Conservation (phyloP, 495 filamentous ascomycete genomes). For the Trichoderma virens region DNA sequence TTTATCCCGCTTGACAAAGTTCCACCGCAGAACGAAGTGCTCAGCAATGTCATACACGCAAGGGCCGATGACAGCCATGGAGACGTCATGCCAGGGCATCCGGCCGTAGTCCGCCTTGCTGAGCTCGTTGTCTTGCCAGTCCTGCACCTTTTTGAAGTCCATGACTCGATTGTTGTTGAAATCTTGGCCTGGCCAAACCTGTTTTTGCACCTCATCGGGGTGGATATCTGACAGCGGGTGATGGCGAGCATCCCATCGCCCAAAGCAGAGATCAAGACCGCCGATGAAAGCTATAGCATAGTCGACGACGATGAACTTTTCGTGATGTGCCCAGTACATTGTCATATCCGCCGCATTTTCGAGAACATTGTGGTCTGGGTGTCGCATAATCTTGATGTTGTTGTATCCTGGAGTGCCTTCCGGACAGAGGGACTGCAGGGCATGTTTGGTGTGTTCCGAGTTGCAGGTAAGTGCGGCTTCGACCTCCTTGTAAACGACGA, state of each 20-base stretch:
- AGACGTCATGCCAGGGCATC: constrained; percentile 97
- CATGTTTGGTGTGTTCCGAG: constrained; percentile 86
- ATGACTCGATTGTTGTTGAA: constrained; percentile 94
- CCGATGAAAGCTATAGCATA: constrained; percentile 86
- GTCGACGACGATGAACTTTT: constrained; percentile 93
- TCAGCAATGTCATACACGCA: constrained; percentile 92
- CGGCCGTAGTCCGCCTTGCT: constrained; percentile 85
- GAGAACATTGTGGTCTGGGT: constrained; percentile 91
- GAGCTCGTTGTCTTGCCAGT: constrained; percentile 92
- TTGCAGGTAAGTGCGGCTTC: constrained; percentile 84
- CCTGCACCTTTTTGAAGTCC: constrained; percentile 84
- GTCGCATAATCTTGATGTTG: constrained; percentile 84
- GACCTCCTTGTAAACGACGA: constrained; percentile 90
- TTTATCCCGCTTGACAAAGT: constrained; percentile 94
- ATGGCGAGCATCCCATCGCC: constrained; percentile 81
- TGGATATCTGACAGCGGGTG: constrained; percentile 84
- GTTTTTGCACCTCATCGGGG: constrained; percentile 69
- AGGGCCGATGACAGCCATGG: constrained; percentile 81
- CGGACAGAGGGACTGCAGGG: constrained; percentile 71
- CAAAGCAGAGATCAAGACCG: constrained; percentile 93
- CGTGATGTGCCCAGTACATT: constrained; percentile 97
- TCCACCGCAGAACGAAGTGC: constrained; percentile 94
- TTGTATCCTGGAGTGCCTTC: constrained; percentile 69
- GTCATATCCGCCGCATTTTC: constrained; percentile 96
- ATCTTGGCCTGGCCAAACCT: constrained; percentile 92